These are phyloP conservation scores for Udeniomyces megalosporus DNA, from an alignment of 768 basidiomycete species.

Conservation along the genomic window DNA sequence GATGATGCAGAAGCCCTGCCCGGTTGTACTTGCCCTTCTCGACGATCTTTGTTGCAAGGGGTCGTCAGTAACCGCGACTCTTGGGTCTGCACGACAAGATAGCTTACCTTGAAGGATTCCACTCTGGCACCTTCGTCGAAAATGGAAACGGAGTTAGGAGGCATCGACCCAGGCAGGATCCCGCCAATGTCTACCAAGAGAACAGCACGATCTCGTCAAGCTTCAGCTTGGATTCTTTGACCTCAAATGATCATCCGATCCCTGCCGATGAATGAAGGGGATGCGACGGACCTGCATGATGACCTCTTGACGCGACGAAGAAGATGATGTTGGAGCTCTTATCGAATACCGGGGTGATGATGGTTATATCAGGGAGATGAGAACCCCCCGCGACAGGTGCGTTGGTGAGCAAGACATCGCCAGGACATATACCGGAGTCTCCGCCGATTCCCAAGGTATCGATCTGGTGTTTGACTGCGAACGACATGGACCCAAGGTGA, in stretches of 20 bases:
- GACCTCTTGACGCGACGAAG: constrained; percentile 16
- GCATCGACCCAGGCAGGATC: constrained; percentile 17
- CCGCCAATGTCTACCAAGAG: background rate
- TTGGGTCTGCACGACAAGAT: too few species aligned
- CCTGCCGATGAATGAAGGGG: too few species aligned
- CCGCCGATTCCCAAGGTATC: background rate
- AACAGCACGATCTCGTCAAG: too few species aligned
- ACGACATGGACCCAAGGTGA: constrained; percentile 21
- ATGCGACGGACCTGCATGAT: constrained; percentile 4
- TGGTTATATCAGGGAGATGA: constrained; percentile 12
- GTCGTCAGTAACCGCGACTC: too few species aligned
- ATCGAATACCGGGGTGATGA: constrained; percentile 21
- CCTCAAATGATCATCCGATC: too few species aligned
- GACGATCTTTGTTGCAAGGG: too few species aligned
- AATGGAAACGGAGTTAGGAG: constrained; percentile 20
- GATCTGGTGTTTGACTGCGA: constrained; percentile 20
- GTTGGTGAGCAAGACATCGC: constrained; percentile 22
- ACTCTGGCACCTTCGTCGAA: constrained; percentile 22
- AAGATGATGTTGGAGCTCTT: constrained; percentile 14
- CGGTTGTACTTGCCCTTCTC: constrained; percentile 20
- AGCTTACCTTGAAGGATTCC: constrained; percentile 19
- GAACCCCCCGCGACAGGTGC: constrained; percentile 15
- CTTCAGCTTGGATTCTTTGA: too few species aligned
- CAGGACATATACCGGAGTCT: constrained; percentile 1
- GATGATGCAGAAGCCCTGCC: constrained; percentile 14